phyloP scores from a whole-genome alignment of 2,329 filamentous ascomycete genomes.

The Teratosphaeria zuluensis region DNA sequence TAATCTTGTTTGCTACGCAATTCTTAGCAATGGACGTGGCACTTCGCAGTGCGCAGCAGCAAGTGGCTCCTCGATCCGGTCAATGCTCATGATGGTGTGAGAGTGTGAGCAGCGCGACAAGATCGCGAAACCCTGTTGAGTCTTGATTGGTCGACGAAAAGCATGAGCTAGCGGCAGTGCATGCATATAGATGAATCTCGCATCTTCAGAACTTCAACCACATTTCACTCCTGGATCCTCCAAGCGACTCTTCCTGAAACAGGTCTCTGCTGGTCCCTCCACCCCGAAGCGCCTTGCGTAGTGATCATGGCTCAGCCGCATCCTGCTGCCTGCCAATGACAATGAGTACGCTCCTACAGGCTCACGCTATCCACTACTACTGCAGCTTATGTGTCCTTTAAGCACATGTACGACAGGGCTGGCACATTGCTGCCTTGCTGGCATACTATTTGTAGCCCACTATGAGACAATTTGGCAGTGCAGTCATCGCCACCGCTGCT shows the following conservation, averaged over 20 bases:
- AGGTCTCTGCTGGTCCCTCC: too few species aligned
- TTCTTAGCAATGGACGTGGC: background rate
- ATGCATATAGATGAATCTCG: background rate
- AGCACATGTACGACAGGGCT: background rate
- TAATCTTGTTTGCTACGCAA: background rate
- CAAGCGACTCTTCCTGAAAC: too few species aligned
- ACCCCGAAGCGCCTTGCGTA: too few species aligned
- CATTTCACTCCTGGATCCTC: too few species aligned
- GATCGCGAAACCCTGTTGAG: background rate
- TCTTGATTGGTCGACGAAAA: background rate
- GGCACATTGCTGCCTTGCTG: background rate
- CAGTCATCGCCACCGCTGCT: background rate
- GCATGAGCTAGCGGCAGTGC: background rate
- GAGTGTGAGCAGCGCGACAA: background rate
- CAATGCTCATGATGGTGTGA: background rate
- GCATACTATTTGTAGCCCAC: background rate
- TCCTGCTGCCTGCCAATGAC: too few species aligned
- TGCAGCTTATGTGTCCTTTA: background rate
- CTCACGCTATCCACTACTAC: too few species aligned
- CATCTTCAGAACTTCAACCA: too few species aligned
- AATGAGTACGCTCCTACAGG: too few species aligned
- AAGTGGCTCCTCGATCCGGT: background rate
- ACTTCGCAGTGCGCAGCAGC: background rate
- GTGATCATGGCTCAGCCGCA: too few species aligned
- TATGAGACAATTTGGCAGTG: background rate